phyloP scores from a whole-genome alignment of 331 rosid species.

The Acacia pycnantha region DNA sequence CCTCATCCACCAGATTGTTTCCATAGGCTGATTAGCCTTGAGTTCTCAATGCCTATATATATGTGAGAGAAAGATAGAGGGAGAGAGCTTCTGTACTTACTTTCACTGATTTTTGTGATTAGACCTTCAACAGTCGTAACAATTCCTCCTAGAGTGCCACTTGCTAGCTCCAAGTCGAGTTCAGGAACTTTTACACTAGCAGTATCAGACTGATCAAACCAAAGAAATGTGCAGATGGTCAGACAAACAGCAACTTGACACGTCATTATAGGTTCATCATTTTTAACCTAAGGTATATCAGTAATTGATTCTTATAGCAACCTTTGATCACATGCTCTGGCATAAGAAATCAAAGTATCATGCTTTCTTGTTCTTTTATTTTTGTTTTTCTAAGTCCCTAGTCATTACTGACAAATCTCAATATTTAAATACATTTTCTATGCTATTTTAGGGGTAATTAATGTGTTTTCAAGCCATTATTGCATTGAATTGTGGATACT shows the following conservation, averaged over 20 bases:
- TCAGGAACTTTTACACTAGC: constrained; percentile 52
- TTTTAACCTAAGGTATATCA: neutral
- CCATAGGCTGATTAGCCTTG: neutral
- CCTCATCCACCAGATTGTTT: neutral
- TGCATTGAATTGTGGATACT: too few species aligned
- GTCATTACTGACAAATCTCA: neutral
- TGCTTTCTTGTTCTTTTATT: neutral
- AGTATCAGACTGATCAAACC: constrained; percentile 47
- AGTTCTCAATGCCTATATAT: neutral
- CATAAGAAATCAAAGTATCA: neutral
- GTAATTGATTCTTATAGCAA: neutral
- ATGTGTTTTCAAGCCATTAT: too few species aligned
- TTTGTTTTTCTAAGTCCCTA: neutral
- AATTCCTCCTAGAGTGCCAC: constrained; percentile 50
- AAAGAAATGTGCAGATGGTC: neutral
- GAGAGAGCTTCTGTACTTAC: constrained; percentile 25
- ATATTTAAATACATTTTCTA: too few species aligned
- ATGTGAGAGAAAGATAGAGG: neutral
- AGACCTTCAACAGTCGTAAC: constrained; percentile 78
- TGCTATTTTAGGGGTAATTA: too few species aligned
- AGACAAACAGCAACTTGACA: constrained; percentile 8
- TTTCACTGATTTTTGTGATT: constrained; percentile 56
- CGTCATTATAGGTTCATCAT: neutral
- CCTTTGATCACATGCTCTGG: neutral
- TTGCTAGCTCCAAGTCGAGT: constrained; percentile 83